A percentile compares a stretch with the other conserved stretches of the same genome.
Evolutionary conservation across 73 alveolate genomes (phyloP).

Genomic region (Paramecium bursaria): DNA sequence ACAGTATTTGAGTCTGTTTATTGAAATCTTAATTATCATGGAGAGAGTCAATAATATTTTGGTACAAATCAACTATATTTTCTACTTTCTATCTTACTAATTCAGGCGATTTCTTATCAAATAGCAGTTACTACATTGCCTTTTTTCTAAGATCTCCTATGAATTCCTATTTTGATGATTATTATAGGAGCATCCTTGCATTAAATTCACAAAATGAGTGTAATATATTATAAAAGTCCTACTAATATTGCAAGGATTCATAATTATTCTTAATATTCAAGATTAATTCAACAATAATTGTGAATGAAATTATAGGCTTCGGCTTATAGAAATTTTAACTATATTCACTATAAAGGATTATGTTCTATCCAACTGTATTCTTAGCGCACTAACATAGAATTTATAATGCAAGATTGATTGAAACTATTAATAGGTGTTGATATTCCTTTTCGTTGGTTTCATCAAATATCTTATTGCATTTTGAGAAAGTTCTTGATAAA

Average conservation of each 20-base stretch:
- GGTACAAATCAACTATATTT: not conserved
- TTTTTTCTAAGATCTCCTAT: constrained; percentile 55
- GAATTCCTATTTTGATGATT: constrained; percentile 2
- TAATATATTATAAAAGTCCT: constrained; percentile 4
- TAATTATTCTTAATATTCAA: not conserved
- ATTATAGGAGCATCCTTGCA: not conserved
- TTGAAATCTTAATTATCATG: not conserved
- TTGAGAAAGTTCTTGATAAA: not conserved
- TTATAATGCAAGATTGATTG: not conserved
- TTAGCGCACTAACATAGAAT: not conserved
- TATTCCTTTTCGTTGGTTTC: not conserved
- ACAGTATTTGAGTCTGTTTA: not conserved
- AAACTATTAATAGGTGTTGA: constrained; percentile 1
- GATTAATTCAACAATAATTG: constrained; percentile 9
- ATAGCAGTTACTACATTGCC: constrained; percentile 6
- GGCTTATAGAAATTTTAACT: constrained; percentile 1
- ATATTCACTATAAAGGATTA: constrained; percentile 16
- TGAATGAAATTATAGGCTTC: constrained; percentile 34
- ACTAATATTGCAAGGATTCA: not conserved
- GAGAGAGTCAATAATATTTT: not conserved
- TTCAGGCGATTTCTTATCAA: constrained; percentile 8
- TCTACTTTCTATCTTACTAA: not conserved
- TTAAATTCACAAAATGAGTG: not conserved
- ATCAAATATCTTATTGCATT: not conserved
- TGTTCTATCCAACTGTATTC: constrained; percentile 44